A percentile compares a stretch with the other conserved stretches of the same genome.
phyloP scores from a whole-genome alignment of 176 grass and related monocot species.

The Oryza officinalis region DNA sequence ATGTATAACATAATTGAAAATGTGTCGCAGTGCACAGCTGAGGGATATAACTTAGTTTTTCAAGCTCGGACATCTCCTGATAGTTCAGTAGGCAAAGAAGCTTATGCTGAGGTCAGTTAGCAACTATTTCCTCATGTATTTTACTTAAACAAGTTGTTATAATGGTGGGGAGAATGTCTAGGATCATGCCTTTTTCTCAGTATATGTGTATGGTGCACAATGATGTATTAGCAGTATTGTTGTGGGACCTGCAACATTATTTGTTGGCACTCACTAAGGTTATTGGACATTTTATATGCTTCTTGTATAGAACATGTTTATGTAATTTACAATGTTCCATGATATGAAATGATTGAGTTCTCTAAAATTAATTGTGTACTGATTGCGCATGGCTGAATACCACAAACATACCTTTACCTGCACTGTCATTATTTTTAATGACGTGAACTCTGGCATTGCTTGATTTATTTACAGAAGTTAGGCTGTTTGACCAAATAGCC shows the following conservation, averaged over 20 bases:
- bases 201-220: neutral
- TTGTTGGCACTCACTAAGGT: neutral
- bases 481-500: neutral
- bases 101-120: slow-evolving; percentile 59
- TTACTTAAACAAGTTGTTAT: neutral
- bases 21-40: slow-evolving; percentile 60
- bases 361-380: neutral
- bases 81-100: slow-evolving; percentile 55
- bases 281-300: neutral
- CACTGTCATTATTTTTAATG: slow-evolving; percentile 4
- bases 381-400: neutral
- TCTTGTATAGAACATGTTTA: slow-evolving; percentile 6
- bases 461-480: slow-evolving; percentile 4
- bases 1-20: slow-evolving; percentile 30
- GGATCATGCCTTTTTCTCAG: neutral
- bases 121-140: slow-evolving; percentile 27
- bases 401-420: neutral
- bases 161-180: neutral
- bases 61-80: slow-evolving; percentile 51
- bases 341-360: neutral
- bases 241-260: neutral
- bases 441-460: neutral
- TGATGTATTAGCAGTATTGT: slow-evolving; percentile 17
- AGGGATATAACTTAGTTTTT: slow-evolving; percentile 88
- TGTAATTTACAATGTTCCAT: neutral